Conservation (phyloP, 2,329 filamentous ascomycete genomes). For the Aotearoamyces nothofagi region DNA sequence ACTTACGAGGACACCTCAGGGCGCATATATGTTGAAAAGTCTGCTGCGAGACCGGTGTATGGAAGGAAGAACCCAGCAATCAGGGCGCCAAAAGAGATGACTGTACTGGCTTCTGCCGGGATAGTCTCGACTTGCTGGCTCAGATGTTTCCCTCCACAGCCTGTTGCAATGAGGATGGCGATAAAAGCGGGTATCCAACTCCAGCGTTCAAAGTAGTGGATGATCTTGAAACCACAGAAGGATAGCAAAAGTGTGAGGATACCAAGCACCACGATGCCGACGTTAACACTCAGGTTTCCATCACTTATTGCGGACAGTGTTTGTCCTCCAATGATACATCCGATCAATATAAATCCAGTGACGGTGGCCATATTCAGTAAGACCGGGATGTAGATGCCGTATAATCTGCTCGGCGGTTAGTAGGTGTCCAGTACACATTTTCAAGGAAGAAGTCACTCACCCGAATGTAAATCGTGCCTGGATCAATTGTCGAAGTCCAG, state of each 20-base stretch:
- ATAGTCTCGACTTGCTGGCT: no score
- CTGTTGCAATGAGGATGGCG: constrained; percentile 36
- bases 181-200: constrained; percentile 35
- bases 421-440: no score
- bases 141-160: constrained; percentile 37
- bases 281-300: constrained; percentile 31
- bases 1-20: no score
- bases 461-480: constrained; percentile 49
- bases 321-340: constrained; percentile 43
- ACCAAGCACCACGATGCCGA: constrained; percentile 46
- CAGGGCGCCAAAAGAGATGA: no score
- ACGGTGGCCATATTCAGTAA: constrained; percentile 47
- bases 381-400: constrained; percentile 42
- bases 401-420: no score
- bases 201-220: constrained; percentile 44
- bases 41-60: no score
- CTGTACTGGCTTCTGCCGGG: no score
- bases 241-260: constrained; percentile 41
- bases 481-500: constrained; percentile 50
- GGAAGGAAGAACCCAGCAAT: no score
- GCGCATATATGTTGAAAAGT: no score
- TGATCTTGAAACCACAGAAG: constrained; percentile 41
- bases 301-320: constrained; percentile 37
- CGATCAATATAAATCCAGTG: constrained; percentile 47
- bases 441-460: no score